phyloP scores from a whole-genome alignment of 139 green algal species.

The Coelastrella sp. region DNA sequence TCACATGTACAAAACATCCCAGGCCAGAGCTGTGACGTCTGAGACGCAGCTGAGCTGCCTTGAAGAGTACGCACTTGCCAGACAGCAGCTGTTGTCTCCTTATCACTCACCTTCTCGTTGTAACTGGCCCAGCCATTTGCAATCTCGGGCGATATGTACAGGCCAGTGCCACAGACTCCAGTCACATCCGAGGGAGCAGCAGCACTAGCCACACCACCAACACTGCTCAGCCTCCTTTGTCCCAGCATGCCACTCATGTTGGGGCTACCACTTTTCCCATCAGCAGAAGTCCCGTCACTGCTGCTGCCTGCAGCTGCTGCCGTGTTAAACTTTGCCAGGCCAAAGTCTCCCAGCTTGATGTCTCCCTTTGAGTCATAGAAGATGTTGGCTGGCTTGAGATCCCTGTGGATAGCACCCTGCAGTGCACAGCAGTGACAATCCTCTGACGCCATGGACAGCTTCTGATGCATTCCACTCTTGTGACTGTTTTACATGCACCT shows the following conservation, averaged over 20 bases:
- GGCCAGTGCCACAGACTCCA: slow-evolving; percentile 78
- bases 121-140: slow-evolving; percentile 76
- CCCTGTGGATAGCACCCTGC: slow-evolving; percentile 87
- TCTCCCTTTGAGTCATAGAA: slow-evolving; percentile 84
- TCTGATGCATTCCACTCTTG: not conserved
- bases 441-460: not conserved
- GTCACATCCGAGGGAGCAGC: slow-evolving; percentile 63
- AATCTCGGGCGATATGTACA: slow-evolving; percentile 90
- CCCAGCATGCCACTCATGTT: not conserved
- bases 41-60: too few relatives aligned
- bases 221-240: not conserved
- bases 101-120: slow-evolving; percentile 73
- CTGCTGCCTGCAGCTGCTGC: not conserved
- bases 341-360: slow-evolving; percentile 92
- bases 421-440: not conserved
- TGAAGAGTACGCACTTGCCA: too few relatives aligned
- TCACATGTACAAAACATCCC: too few relatives aligned
- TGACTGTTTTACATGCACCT: too few relatives aligned
- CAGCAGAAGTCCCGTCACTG: not conserved
- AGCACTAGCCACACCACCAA: not conserved
- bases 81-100: too few relatives aligned
- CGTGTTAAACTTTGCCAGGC: slow-evolving; percentile 68
- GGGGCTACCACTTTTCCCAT: not conserved
- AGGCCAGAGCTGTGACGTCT: too few relatives aligned
- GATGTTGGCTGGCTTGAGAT: slow-evolving; percentile 88